Percentiles rank a stretch among this genome's conserved stretches.
These are phyloP conservation scores for Athelia psychrophila DNA, from an alignment of 1,284 basidiomycete species.

Conservation along the genomic window DNA sequence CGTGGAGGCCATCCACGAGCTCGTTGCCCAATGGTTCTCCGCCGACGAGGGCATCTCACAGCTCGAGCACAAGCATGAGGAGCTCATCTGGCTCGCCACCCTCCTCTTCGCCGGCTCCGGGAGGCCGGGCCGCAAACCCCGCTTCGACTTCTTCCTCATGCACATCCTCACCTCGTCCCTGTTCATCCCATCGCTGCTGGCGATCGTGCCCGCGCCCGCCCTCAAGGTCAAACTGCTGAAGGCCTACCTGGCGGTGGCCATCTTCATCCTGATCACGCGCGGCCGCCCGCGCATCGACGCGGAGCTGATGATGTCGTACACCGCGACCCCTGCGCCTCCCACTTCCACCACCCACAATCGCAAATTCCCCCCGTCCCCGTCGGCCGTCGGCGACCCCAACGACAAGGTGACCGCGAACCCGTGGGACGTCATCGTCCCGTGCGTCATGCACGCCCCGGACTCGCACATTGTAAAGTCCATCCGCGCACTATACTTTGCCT, in stretches of 20 bases:
- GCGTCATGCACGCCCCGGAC: constrained; percentile 53
- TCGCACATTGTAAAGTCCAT: constrained; percentile 61
- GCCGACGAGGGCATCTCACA: constrained; percentile 24
- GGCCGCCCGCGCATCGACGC: constrained; percentile 60
- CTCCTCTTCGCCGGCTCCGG: constrained; percentile 55
- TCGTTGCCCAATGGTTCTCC: constrained; percentile 45
- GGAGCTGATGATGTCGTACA: constrained; percentile 52
- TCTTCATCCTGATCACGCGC: constrained; percentile 45
- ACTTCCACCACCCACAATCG: no score
- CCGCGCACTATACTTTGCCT: constrained; percentile 54
- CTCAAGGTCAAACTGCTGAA: constrained; percentile 49
- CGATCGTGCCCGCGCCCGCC: constrained; percentile 29
- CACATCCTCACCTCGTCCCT: constrained; percentile 62
- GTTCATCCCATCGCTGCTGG: constrained; percentile 54
- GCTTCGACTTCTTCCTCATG: constrained; percentile 74
- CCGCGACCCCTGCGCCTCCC: constrained; percentile 30
- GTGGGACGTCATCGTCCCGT: constrained; percentile 57
- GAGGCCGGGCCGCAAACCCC: constrained; percentile 43
- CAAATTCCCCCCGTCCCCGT: constrained; percentile 11
- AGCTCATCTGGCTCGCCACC: constrained; percentile 49
- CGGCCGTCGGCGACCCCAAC: constrained; percentile 34
- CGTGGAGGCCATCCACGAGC: constrained; percentile 41
- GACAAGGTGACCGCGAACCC: constrained; percentile 43
- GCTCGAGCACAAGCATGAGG: constrained; percentile 45
- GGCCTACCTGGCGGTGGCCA: constrained; percentile 40